These are phyloP conservation scores for Alternaria longipes DNA, from an alignment of 2,329 filamentous ascomycete species.

Conservation along the genomic window DNA sequence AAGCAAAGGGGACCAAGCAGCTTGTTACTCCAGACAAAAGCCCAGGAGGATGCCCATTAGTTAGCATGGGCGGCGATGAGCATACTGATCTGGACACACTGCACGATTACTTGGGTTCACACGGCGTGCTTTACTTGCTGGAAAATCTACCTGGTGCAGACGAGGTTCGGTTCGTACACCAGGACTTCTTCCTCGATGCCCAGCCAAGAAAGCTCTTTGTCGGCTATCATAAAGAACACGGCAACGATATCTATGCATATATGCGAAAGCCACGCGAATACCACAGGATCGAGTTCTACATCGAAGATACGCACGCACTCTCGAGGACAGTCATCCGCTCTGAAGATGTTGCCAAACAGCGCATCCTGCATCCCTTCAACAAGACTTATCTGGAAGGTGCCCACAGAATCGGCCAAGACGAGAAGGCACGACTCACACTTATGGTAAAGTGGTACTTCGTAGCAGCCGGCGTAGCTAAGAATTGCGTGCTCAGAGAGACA, in stretches of 20 bases:
- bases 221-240: conserved; percentile 1
- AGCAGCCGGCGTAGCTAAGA: conserved; percentile 16
- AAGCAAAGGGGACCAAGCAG: background rate
- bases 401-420: conserved; percentile 2
- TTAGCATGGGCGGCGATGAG: background rate
- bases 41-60: background rate
- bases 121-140: conserved; percentile 11
- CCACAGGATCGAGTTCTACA: conserved; percentile 10
- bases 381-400: conserved; percentile 15
- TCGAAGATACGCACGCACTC: background rate
- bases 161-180: conserved; percentile 10
- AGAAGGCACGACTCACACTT: conserved; percentile 11
- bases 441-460: conserved; percentile 25
- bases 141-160: conserved; percentile 10
- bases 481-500: conserved; percentile 11
- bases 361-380: conserved; percentile 21
- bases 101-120: conserved; percentile 1
- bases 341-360: conserved; percentile 10
- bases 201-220: conserved; percentile 17
- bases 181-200: conserved; percentile 5
- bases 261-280: conserved; percentile 1
- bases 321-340: background rate
- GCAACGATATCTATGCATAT: conserved; percentile 19
- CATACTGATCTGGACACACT: conserved; percentile 9
- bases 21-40: conserved; percentile 1